Conservation (phyloP, 495 filamentous ascomycete species). For the Penicillium steckii region DNA sequence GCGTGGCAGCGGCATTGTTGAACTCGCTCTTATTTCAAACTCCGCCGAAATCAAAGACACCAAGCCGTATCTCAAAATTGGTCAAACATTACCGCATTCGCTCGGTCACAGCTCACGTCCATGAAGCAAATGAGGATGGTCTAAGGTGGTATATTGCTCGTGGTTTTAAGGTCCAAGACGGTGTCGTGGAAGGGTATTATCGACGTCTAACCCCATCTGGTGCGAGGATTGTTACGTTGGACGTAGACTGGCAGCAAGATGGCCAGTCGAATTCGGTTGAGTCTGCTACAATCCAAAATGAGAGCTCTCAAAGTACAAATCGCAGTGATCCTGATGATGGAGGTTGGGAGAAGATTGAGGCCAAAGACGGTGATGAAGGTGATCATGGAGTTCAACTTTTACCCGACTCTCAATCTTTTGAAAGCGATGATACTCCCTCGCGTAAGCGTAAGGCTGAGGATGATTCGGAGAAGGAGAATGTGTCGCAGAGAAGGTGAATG, state of each 20-base stretch:
- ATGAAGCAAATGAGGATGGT: constrained; percentile 86
- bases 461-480: constrained; percentile 15
- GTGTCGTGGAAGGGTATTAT: constrained; percentile 75
- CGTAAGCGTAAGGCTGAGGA: constrained; percentile 44
- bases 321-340: constrained; percentile 27
- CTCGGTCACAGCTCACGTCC: constrained; percentile 84
- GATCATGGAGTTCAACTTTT: constrained; percentile 37
- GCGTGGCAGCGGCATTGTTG: constrained; percentile 76
- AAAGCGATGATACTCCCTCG: constrained; percentile 22
- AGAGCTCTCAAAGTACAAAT: background rate
- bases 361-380: constrained; percentile 36
- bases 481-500: constrained; percentile 13
- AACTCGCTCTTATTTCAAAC: constrained; percentile 52
- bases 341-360: constrained; percentile 49
- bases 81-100: constrained; percentile 47
- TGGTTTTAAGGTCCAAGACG: constrained; percentile 66
- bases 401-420: constrained; percentile 30
- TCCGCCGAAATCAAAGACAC: constrained; percentile 18
- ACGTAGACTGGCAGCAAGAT: constrained; percentile 27
- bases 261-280: background rate
- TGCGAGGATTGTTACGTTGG: constrained; percentile 69
- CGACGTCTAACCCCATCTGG: constrained; percentile 75
- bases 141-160: constrained; percentile 80
- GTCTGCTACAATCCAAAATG: too few relatives aligned
- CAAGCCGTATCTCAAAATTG: constrained; percentile 45